Evolutionary conservation across 441 rosid genomes (phyloP).

Genomic region (Pelargonium cotyledonis): DNA sequence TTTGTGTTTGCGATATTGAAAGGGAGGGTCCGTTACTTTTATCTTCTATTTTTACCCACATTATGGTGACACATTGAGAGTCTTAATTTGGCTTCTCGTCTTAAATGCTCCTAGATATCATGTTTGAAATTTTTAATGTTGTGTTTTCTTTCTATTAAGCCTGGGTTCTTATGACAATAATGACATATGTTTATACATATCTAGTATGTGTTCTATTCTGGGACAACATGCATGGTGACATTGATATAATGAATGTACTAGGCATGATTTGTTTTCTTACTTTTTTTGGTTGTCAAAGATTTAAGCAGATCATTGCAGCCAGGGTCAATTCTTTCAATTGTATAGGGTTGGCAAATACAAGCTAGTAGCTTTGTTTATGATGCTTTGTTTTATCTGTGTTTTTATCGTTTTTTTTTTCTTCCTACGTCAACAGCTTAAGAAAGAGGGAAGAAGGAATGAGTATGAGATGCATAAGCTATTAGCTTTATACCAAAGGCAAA

Average conservation of each 20-base stretch:
- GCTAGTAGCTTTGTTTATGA: neutral
- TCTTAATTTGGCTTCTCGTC: neutral
- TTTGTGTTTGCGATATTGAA: neutral
- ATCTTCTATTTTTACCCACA: neutral
- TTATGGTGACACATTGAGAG: neutral
- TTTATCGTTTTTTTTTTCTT: too few relatives aligned
- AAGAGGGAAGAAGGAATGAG: constrained; percentile 59
- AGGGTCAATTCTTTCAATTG: neutral
- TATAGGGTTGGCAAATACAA: neutral
- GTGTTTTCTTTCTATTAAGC: neutral
- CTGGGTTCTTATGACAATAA: too few relatives aligned
- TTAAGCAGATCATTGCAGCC: too few relatives aligned
- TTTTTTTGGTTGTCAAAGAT: too few relatives aligned
- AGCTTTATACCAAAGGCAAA: constrained; percentile 64
- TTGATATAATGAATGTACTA: neutral
- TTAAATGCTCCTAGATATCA: neutral
- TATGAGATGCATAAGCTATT: constrained; percentile 53
- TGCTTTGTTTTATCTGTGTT: neutral
- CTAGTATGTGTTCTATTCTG: too few relatives aligned
- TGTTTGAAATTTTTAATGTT: neutral
- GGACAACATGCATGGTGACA: neutral
- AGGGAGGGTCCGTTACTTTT: neutral
- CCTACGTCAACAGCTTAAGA: constrained; percentile 55
- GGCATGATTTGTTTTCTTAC: too few relatives aligned
- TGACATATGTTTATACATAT: too few relatives aligned